These are phyloP conservation scores for Pseudogymnoascus sp. DNA, from an alignment of 2,329 filamentous ascomycete species.

Conservation along the genomic window DNA sequence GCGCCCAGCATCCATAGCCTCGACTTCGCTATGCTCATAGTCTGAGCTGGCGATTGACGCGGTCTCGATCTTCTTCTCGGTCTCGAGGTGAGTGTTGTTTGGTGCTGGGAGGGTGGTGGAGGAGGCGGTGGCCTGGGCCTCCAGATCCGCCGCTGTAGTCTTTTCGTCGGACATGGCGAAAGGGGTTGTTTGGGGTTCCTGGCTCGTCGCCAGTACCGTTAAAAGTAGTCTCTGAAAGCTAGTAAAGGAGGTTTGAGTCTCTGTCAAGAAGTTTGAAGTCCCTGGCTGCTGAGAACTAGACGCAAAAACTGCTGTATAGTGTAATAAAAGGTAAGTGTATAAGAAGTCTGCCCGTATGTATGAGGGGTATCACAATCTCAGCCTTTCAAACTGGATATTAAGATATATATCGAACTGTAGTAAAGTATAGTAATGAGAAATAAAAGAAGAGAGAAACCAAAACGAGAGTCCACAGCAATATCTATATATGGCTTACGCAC, in stretches of 20 bases:
- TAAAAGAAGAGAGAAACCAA: not conserved
- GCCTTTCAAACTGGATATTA: not conserved
- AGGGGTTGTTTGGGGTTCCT: not conserved
- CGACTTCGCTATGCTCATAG: slow-evolving; percentile 22
- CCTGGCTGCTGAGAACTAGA: not conserved
- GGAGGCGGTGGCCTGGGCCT: not conserved
- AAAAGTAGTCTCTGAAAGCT: not conserved
- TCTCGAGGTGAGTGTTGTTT: not conserved
- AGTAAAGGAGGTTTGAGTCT: not conserved
- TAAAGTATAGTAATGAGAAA: not conserved
- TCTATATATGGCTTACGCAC: not conserved
- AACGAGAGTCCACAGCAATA: not conserved
- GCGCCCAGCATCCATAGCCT: slow-evolving; percentile 23
- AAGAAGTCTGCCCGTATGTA: not conserved
- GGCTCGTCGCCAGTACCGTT: not conserved
- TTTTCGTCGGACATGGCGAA: slow-evolving; percentile 3
- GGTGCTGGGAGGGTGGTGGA: not conserved
- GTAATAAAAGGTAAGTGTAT: not conserved
- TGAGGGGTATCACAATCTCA: not conserved
- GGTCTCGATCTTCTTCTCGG: not conserved
- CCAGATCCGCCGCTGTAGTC: not conserved
- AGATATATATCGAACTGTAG: not conserved
- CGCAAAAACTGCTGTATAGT: not conserved
- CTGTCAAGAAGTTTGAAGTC: not conserved
- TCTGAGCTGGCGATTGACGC: slow-evolving; percentile 12